Percentiles rank a stretch among this genome's conserved stretches.
These are phyloP conservation scores for Alternaria viburni DNA, from an alignment of 2,329 filamentous ascomycete genomes.

Conservation along the genomic window DNA sequence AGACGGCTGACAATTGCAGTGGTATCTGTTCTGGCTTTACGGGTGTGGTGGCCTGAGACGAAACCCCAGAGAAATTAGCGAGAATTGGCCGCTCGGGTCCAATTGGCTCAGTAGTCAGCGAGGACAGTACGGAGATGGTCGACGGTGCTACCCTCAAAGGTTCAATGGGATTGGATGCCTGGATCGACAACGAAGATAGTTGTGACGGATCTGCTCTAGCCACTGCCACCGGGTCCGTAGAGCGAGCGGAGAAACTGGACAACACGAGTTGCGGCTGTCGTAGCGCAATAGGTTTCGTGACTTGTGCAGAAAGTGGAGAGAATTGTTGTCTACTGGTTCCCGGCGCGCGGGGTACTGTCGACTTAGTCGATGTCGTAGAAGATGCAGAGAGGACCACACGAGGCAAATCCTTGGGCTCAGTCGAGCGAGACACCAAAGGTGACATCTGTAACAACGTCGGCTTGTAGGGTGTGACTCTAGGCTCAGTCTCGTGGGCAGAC, in stretches of 20 bases:
- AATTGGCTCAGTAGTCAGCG: slow-evolving; percentile 28
- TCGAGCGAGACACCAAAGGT: slow-evolving; percentile 33
- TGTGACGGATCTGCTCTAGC: slow-evolving; percentile 15
- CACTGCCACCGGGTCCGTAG: slow-evolving; percentile 32
- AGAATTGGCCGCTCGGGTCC: slow-evolving; percentile 19
- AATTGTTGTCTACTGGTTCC: slow-evolving; percentile 15
- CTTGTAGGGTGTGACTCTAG: slow-evolving; percentile 14
- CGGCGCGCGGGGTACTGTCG: slow-evolving; percentile 20
- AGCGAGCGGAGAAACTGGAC: slow-evolving; percentile 27
- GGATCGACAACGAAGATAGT: slow-evolving; percentile 29
- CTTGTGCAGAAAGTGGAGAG: slow-evolving; percentile 22
- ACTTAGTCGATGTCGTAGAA: slow-evolving; percentile 30
- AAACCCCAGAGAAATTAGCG: slow-evolving; percentile 25
- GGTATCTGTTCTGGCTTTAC: slow-evolving; percentile 24
- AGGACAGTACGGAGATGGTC: slow-evolving; percentile 24
- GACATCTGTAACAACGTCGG: slow-evolving; percentile 33
- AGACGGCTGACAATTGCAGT: slow-evolving; percentile 32
- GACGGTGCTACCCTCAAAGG: slow-evolving; percentile 16
- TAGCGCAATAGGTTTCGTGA: slow-evolving; percentile 24
- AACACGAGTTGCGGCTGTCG: slow-evolving; percentile 22
- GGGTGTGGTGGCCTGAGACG: slow-evolving; percentile 34
- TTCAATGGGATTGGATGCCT: slow-evolving; percentile 33
- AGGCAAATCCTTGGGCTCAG: slow-evolving; percentile 30
- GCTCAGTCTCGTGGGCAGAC: slow-evolving; percentile 22
- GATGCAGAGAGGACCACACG: slow-evolving; percentile 23